phyloP scores from a whole-genome alignment of 1,284 basidiomycete genomes.

The Hemileia vastatrix region DNA sequence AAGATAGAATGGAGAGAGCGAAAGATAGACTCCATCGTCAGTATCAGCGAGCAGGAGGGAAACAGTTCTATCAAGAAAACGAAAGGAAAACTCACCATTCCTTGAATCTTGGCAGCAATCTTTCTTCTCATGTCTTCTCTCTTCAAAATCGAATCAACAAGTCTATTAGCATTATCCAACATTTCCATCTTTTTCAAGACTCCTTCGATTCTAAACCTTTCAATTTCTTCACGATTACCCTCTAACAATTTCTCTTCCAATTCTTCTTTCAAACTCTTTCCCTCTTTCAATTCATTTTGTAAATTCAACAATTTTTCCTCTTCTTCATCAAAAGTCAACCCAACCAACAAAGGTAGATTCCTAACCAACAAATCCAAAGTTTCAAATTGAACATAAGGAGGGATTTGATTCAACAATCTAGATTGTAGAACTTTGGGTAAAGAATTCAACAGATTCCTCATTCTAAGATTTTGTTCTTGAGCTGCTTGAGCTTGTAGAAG shows the following conservation, averaged over 20 bases:
- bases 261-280: not conserved
- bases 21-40: no score
- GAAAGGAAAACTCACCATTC: slow-evolving; percentile 53
- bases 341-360: no score
- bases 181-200: not conserved
- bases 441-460: no score
- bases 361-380: no score
- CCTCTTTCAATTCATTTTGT: not conserved
- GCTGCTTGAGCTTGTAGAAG: no score
- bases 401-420: no score
- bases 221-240: not conserved
- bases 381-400: no score
- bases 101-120: slow-evolving; percentile 70
- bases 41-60: no score
- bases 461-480: no score
- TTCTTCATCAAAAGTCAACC: no score
- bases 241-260: not conserved
- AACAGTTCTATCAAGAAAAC: not conserved
- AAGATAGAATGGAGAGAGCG: not conserved
- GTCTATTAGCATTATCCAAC: not conserved
- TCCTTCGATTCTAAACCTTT: not conserved
- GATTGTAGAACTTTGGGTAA: no score
- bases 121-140: slow-evolving; percentile 67
- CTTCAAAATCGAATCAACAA: not conserved
- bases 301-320: not conserved